These are phyloP conservation scores for Entrophospora sp. DNA, from an alignment of 192 early-diverging fungal genomes.

Conservation along the genomic window DNA sequence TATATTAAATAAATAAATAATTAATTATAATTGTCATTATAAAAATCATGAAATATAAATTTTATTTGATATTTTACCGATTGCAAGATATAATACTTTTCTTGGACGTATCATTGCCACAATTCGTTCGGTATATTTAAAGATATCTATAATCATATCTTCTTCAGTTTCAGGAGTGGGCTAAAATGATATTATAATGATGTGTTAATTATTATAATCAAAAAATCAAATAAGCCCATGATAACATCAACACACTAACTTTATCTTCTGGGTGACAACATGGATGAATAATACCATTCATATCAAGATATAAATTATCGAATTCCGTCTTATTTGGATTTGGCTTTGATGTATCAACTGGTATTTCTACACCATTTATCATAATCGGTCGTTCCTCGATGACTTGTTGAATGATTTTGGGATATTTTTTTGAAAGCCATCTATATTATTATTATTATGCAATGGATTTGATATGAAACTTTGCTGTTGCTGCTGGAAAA, in stretches of 20 bases:
- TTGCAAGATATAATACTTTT: conserved; percentile 95
- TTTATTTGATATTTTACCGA: conserved; percentile 53
- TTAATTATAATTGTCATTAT: background rate
- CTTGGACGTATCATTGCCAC: conserved; percentile 87
- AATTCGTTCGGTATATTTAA: conserved; percentile 93
- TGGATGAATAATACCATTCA: conserved; percentile 94
- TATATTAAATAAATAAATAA: background rate
- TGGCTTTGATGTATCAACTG: conserved; percentile 77
- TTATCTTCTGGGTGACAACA: conserved; percentile 74
- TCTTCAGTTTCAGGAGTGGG: conserved; percentile 73
- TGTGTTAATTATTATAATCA: background rate
- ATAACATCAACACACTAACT: conserved; percentile 24
- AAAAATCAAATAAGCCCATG: background rate
- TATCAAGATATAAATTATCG: conserved; percentile 97
- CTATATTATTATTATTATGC: conserved; percentile 20
- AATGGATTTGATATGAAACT: background rate
- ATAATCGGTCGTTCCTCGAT: conserved; percentile 61
- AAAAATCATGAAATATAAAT: background rate
- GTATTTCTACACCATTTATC: conserved; percentile 68
- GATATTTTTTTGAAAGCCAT: conserved; percentile 71
- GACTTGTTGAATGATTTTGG: conserved; percentile 57
- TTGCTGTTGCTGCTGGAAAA: no score
- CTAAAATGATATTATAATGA: conserved; percentile 26
- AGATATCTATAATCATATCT: conserved; percentile 93
- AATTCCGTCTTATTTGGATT: conserved; percentile 89